These are phyloP conservation scores for Ceratobasidium sp. DNA, from an alignment of 1,284 basidiomycete genomes.

Conservation along the genomic window DNA sequence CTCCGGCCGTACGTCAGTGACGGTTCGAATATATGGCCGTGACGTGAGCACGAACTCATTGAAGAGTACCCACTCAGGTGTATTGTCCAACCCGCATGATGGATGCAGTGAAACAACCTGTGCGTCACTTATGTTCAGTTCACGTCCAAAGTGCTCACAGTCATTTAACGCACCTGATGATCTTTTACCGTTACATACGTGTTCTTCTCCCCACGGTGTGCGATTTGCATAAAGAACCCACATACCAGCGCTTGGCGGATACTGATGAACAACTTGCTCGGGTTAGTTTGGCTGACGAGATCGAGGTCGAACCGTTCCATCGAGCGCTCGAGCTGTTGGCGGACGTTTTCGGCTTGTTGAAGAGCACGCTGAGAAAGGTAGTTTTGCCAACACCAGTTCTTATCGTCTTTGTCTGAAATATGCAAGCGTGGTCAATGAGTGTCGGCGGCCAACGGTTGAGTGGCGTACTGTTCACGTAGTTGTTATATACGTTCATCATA, in stretches of 20 bases:
- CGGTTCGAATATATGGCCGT: slow-evolving; percentile 89
- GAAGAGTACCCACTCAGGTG: slow-evolving; percentile 97
- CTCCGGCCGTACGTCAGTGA: slow-evolving; percentile 89
- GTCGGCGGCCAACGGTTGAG: neutral
- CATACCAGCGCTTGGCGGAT: slow-evolving; percentile 90
- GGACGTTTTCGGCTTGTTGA: slow-evolving; percentile 95
- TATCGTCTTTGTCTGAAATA: slow-evolving; percentile 75
- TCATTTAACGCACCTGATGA: slow-evolving; percentile 74
- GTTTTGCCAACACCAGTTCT: slow-evolving; percentile 94
- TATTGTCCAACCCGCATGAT: slow-evolving; percentile 91
- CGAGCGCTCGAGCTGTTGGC: slow-evolving; percentile 87
- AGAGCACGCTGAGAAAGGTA: slow-evolving; percentile 90
- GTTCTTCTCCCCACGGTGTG: slow-evolving; percentile 92
- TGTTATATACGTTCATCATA: slow-evolving; percentile 95
- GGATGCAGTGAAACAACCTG: slow-evolving; percentile 94
- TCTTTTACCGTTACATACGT: slow-evolving; percentile 93
- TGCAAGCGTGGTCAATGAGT: neutral
- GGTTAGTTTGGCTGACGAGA: slow-evolving; percentile 82
- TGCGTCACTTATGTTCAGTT: neutral
- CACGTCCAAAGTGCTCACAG: too few species aligned
- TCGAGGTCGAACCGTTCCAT: slow-evolving; percentile 96
- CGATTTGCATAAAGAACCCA: slow-evolving; percentile 99
- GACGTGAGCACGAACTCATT: slow-evolving; percentile 98
- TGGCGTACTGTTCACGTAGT: slow-evolving; percentile 83
- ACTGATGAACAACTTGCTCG: slow-evolving; percentile 83